Evolutionary conservation across 2,329 filamentous ascomycete species (phyloP), one percentile per base, ranked within the genome.

Genomic region (Aureobasidium melanogenum): DNA sequence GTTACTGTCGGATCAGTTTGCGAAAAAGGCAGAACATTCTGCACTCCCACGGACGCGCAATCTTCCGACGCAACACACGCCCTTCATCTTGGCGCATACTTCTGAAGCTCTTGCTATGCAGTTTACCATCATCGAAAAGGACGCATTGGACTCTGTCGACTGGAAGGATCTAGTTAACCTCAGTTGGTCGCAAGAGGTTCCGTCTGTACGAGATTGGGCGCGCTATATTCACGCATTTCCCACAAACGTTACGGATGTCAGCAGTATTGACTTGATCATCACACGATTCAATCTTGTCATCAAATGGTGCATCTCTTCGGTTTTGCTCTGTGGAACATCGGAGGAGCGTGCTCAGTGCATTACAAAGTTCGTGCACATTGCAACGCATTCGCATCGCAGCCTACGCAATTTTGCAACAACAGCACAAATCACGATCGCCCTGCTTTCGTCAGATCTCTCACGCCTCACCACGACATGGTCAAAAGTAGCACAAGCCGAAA

Each of bases 221-320:
- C 86, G 90, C 46, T 93, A 91, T n/a, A 61, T 63, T 28, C 63
- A 59, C 30, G n/a, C 62, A n/a, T 24, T 50, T n/a, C 15, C 62
- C 24, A 36, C 69, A 78, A 93, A 43, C 84, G 86, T 57, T 85
- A 86, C 54, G 82, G 86, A 46, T 59, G 48, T 55, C 19, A 61
- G 59, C 50, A 89, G 89, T 15, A 87, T 94, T 39, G 89, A 93
- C 69, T 87, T 94, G 24, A 88, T 92, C 51, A 89, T 93, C 71
- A 88, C 89, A 9, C 86, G 89, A 52, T 94, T 94, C 78, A 94
- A 94, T 72, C 84, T 94, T 65, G 88, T 93, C 77, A 89, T 92
- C 64, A 93, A 93, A 72, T 94, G 89, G 89, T 87, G 85, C 30
- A 82, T 91, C 30, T 93, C 89, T 0, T 88, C 93, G 72, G 83